Conservation (phyloP, 169 alveolate species). For the Theileria sp. region DNA sequence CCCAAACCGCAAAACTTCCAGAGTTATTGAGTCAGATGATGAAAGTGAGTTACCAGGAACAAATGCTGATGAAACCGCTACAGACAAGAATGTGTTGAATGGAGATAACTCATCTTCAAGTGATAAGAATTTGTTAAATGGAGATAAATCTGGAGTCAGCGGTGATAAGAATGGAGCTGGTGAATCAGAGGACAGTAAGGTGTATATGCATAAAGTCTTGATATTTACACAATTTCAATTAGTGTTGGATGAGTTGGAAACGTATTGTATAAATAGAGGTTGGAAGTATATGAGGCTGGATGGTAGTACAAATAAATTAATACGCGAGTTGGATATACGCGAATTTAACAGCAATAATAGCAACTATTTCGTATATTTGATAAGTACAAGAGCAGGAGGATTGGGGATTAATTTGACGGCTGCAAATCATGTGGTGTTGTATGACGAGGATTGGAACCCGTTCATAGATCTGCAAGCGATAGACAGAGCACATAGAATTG, state of each 20-base stretch:
- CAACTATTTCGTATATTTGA: conserved; percentile 81
- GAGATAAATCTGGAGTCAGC: neutral
- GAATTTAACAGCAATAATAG: conserved; percentile 83
- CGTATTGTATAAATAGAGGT: conserved; percentile 84
- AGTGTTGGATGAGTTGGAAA: conserved; percentile 86
- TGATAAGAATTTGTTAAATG: neutral
- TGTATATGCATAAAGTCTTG: conserved; percentile 83
- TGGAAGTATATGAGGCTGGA: conserved; percentile 89
- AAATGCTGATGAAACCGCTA: too few relatives aligned
- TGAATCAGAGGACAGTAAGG: conserved; percentile 31
- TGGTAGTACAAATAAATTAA: conserved; percentile 86
- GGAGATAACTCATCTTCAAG: neutral
- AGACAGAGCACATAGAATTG: conserved; percentile 97
- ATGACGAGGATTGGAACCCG: conserved; percentile 99
- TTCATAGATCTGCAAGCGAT: conserved; percentile 98
- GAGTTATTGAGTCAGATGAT: conserved; percentile 36
- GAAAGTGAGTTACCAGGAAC: conserved; percentile 16
- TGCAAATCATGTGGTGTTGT: conserved; percentile 98
- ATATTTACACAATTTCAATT: conserved; percentile 88
- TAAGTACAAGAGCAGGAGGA: conserved; percentile 94
- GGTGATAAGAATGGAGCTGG: neutral
- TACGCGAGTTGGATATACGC: conserved; percentile 86
- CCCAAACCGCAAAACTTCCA: conserved; percentile 14
- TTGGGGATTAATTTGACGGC: conserved; percentile 95
- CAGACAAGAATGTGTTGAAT: conserved; percentile 10